These are phyloP conservation scores for Schizochytrium sp. DNA, from an alignment of 108 stramenopile species.

Conservation along the genomic window DNA sequence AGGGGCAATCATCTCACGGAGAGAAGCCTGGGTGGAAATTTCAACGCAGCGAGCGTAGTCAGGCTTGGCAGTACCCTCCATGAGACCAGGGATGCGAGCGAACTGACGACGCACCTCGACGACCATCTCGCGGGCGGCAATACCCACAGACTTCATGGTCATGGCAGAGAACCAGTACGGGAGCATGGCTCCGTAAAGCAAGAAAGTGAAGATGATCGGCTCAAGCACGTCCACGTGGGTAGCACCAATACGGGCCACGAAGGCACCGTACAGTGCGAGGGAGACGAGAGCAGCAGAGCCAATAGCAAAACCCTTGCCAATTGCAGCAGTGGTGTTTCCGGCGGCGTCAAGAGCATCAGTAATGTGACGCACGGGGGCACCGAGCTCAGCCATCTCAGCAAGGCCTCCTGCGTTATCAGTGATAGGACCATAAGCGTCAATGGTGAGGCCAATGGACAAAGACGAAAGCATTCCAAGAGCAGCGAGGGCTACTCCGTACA, in stretches of 20 bases:
- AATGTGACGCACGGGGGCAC: slow-evolving; percentile 92
- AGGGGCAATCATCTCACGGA: slow-evolving; percentile 74
- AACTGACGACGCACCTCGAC: slow-evolving; percentile 97
- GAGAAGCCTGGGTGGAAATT: slow-evolving; percentile 61
- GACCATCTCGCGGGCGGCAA: slow-evolving; percentile 97
- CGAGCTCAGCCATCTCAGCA: slow-evolving; percentile 98
- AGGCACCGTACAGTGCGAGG: slow-evolving; percentile 95
- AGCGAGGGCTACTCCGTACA: slow-evolving; percentile 96
- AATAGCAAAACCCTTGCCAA: slow-evolving; percentile 99
- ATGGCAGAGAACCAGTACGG: slow-evolving; percentile 98
- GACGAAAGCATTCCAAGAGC: slow-evolving; percentile 98
- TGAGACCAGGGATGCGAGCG: slow-evolving; percentile 88
- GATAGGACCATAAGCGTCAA: slow-evolving; percentile 98
- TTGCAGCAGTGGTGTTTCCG: slow-evolving; percentile 98
- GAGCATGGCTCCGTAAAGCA: slow-evolving; percentile 97
- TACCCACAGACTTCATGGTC: slow-evolving; percentile 98
- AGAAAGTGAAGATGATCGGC: slow-evolving; percentile 93
- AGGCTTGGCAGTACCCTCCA: slow-evolving; percentile 79
- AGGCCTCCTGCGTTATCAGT: slow-evolving; percentile 99
- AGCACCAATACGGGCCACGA: slow-evolving; percentile 91
- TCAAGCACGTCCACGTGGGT: slow-evolving; percentile 80
- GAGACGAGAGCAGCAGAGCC: slow-evolving; percentile 98
- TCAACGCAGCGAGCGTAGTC: slow-evolving; percentile 65
- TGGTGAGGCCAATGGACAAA: slow-evolving; percentile 96
- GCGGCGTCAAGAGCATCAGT: slow-evolving; percentile 98